Evolutionary conservation across 495 filamentous ascomycete genomes (phyloP).

Genomic region (Tuber aestivum): DNA sequence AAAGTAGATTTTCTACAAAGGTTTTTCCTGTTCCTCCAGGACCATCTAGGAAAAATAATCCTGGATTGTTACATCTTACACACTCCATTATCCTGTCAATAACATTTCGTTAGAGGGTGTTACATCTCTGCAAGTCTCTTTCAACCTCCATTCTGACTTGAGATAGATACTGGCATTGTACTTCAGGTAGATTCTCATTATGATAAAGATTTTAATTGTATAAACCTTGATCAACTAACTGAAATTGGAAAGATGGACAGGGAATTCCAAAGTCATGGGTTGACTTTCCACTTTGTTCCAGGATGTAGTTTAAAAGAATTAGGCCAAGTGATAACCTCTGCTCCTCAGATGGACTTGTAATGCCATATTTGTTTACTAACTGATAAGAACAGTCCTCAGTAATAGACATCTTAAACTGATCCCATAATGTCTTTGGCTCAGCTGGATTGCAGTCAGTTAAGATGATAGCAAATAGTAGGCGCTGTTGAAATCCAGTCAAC

Average conservation of each 20-base stretch:
- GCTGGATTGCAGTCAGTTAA: not conserved
- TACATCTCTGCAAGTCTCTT: not conserved
- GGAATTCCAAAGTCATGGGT: too few species aligned
- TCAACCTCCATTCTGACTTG: too few species aligned
- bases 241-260: too few species aligned
- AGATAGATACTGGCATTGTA: too few species aligned
- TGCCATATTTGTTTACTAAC: not conserved
- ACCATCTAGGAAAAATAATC: not conserved
- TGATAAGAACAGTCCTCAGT: not conserved
- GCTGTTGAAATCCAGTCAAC: not conserved
- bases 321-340: not conserved
- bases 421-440: not conserved
- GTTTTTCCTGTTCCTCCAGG: too few species aligned
- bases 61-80: not conserved
- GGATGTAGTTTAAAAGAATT: too few species aligned
- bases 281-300: too few species aligned
- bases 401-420: not conserved
- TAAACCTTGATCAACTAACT: too few species aligned
- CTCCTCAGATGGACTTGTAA: not conserved
- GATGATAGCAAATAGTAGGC: not conserved
- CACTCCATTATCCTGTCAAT: not conserved
- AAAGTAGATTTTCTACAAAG: too few species aligned
- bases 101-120: too few species aligned
- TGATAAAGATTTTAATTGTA: too few species aligned
- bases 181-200: too few species aligned